Base-by-base conservation (phyloP, 768 basidiomycete species). In the Psilocybe sp. region DNA sequence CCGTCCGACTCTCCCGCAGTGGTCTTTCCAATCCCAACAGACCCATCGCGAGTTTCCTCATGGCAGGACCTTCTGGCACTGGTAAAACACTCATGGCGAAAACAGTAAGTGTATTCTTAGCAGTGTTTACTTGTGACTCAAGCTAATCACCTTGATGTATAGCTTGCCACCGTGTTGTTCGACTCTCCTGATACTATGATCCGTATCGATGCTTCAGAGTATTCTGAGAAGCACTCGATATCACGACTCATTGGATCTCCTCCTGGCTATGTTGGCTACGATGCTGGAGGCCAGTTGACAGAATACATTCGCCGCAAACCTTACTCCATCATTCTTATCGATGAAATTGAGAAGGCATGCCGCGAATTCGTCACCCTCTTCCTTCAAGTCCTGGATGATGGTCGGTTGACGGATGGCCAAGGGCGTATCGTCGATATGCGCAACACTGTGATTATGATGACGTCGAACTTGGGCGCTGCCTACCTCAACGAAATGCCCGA, bases 391-490 rank as follows among this genome's bases (percentile, higher is more conserved):
- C 79, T 97, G 40, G 94, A 97, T 57, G 94, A 96, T 55, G 94
- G 94, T 9, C 83, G 89, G 39, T 75, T 96, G 55, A 96, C 94
- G 16, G 93, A 96, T 58, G 89, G 92, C 6, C 92, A 95, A 68
- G 93, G 93, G n/a, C 83, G 89, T 53, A 74, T 91, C 37, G 82
- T 91, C 15, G 87, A 91, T 68, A 93, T 92, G 77, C 77, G 85
- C 50, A 95, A 94, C 64, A 91, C 92, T 1, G 89, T 96, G 62
- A 92, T 96, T 64, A 89, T 94, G 68, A 89, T 96, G 84, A 96
- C 94, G 4, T 92, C 90, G 43, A 98, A 98, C 64, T 77, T 96
- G 15, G 94, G 91, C 39, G 87, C 89, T 5, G 73, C 76, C 16
- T 88, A 79, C 68, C 74, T 92, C 41, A 82, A 87, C 49, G 90